Percentiles rank a stretch among this genome's conserved stretches.
Evolutionary conservation across 352 stramenopile genomes (phyloP).

Genomic region (Phytophthora pisi): DNA sequence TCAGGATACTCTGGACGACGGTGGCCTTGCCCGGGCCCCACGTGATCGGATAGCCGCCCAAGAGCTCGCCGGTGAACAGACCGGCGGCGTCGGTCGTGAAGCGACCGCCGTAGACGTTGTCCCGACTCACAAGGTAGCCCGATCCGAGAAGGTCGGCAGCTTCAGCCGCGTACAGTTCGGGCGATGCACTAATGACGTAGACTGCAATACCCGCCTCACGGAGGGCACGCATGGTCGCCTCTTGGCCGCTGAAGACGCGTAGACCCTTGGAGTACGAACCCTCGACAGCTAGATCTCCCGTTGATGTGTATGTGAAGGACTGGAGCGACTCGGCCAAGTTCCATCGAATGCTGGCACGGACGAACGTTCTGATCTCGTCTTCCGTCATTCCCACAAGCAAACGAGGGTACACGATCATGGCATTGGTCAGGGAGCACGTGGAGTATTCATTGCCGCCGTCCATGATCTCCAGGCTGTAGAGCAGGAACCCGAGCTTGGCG

Average conservation of each 20-base stretch:
- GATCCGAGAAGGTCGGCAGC: constrained; percentile 39
- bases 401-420: constrained; percentile 50
- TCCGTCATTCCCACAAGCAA: constrained; percentile 57
- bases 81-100: constrained; percentile 39
- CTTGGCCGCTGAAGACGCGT: constrained; percentile 57
- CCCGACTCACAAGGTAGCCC: constrained; percentile 44
- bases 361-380: constrained; percentile 42
- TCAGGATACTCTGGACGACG: constrained; percentile 48
- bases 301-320: constrained; percentile 39
- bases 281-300: constrained; percentile 31
- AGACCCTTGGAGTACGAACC: constrained; percentile 47
- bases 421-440: constrained; percentile 40
- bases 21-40: constrained; percentile 57
- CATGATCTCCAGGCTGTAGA: constrained; percentile 39
- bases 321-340: constrained; percentile 49
- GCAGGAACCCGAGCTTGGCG: constrained; percentile 50
- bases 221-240: constrained; percentile 52
- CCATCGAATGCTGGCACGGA: constrained; percentile 43
- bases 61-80: constrained; percentile 44
- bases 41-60: constrained; percentile 54
- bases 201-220: constrained; percentile 40
- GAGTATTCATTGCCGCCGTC: constrained; percentile 40
- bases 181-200: constrained; percentile 56
- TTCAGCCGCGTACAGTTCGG: constrained; percentile 52
- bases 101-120: constrained; percentile 52